A percentile compares a stretch with the other conserved stretches of the same genome.
These are phyloP conservation scores for Aspergillus bertholletiae DNA, from an alignment of 495 filamentous ascomycete species.

Conservation along the genomic window DNA sequence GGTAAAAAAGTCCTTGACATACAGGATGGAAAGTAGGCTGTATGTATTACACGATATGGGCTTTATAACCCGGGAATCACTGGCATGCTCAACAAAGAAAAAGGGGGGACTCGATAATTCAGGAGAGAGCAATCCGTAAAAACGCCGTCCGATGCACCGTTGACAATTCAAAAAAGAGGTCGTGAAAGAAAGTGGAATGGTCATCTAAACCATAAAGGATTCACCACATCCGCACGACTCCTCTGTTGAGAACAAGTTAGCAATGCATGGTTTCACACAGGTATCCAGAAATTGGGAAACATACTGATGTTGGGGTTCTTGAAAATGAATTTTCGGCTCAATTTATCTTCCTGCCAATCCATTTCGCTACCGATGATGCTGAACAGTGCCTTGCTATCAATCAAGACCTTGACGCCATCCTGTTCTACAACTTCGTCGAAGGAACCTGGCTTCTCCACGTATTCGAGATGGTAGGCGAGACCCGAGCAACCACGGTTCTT, in stretches of 20 bases:
- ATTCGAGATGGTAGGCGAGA: slow-evolving; percentile 91
- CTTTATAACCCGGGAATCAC: slow-evolving; percentile 35
- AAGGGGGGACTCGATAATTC: slow-evolving; percentile 7
- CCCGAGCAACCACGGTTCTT: slow-evolving; percentile 96
- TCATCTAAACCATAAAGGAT: slow-evolving; percentile 79
- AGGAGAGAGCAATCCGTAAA: slow-evolving; percentile 13
- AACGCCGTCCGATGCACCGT: slow-evolving; percentile 46
- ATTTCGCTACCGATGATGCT: slow-evolving; percentile 99
- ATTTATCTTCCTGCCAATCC: slow-evolving; percentile 97
- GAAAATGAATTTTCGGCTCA: slow-evolving; percentile 88
- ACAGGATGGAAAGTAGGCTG: background rate
- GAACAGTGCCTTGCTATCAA: slow-evolving; percentile 95
- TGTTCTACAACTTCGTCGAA: slow-evolving; percentile 95
- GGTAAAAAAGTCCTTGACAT: background rate
- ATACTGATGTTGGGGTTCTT: slow-evolving; percentile 96
- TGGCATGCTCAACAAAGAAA: slow-evolving; percentile 24
- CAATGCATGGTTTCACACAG: no score
- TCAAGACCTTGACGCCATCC: slow-evolving; percentile 91
- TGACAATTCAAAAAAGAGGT: slow-evolving; percentile 19
- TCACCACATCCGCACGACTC: slow-evolving; percentile 97
- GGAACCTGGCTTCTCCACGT: slow-evolving; percentile 79
- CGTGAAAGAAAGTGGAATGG: slow-evolving; percentile 12
- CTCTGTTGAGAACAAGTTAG: slow-evolving; percentile 57
- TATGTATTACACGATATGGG: slow-evolving; percentile 14
- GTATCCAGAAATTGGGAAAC: no score